These are phyloP conservation scores for Aegilops bicornis DNA, from an alignment of 176 grass and related monocot genomes.

Conservation along the genomic window DNA sequence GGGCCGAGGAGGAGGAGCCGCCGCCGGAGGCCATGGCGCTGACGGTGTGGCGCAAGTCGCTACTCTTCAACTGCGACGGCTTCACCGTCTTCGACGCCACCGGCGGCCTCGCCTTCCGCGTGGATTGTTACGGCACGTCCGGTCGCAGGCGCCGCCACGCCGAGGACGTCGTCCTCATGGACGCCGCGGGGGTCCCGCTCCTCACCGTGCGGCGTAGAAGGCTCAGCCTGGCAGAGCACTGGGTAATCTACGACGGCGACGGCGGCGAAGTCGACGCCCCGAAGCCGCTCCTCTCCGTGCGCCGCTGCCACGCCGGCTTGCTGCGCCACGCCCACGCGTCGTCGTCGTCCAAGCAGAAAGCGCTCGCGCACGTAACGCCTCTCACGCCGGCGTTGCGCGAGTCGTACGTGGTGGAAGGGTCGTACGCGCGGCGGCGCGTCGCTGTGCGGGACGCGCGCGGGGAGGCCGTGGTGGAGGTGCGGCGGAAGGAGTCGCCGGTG, in stretches of 20 bases:
- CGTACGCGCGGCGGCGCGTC: conserved; percentile 58
- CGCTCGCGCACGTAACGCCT: conserved; percentile 44
- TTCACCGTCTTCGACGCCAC: conserved; percentile 77
- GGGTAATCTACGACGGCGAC: conserved; percentile 78
- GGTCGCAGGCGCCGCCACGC: conserved; percentile 15
- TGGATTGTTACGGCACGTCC: conserved; percentile 62
- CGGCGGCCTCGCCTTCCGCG: conserved; percentile 76
- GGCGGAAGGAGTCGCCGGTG: conserved; percentile 48
- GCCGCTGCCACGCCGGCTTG: conserved; percentile 34
- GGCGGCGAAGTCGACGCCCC: background rate
- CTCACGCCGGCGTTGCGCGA: background rate
- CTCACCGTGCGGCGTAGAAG: conserved; percentile 28
- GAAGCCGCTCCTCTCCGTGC: conserved; percentile 49
- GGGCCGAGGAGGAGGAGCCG: background rate
- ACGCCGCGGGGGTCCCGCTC: conserved; percentile 37
- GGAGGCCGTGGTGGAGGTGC: conserved; percentile 51
- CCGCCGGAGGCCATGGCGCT: conserved; percentile 25
- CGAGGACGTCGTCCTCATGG: conserved; percentile 75
- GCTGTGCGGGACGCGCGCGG: conserved; percentile 41
- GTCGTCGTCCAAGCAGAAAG: conserved; percentile 4
- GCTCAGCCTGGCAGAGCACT: conserved; percentile 36
- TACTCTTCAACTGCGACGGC: conserved; percentile 75
- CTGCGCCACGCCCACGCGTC: conserved; percentile 19
- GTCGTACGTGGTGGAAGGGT: conserved; percentile 61
- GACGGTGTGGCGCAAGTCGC: conserved; percentile 85